A percentile compares a stretch with the other conserved stretches of the same genome.
phyloP scores from a whole-genome alignment of 176 grass and related monocot genomes.

The Raddia guianensis region DNA sequence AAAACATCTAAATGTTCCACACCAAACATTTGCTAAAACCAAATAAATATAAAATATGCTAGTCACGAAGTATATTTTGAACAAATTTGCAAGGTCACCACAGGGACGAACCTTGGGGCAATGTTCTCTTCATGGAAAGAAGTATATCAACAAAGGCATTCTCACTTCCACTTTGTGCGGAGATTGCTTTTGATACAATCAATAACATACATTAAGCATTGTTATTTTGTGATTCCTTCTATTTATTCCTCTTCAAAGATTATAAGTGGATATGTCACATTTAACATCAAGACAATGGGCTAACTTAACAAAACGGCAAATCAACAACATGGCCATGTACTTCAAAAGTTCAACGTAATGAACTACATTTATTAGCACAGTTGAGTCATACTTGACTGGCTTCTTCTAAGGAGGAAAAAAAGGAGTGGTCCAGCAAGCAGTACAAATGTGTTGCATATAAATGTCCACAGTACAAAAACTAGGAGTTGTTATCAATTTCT shows the following conservation, averaged over 20 bases:
- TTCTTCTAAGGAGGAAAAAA: background rate
- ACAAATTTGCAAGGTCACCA: background rate
- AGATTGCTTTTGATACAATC: conserved; percentile 1
- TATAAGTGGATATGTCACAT: conserved; percentile 4
- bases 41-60: background rate
- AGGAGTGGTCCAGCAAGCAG: conserved; percentile 30
- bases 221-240: background rate
- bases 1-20: conserved; percentile 13
- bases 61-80: background rate
- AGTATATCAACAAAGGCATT: background rate
- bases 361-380: conserved; percentile 29
- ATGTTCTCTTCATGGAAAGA: background rate
- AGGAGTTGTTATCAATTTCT: background rate
- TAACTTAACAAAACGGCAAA: conserved; percentile 19
- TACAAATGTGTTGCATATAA: conserved; percentile 44
- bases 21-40: background rate
- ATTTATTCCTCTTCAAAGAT: background rate
- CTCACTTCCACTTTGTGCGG: background rate
- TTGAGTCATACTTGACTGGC: background rate
- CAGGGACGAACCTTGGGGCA: background rate
- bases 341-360: conserved; percentile 18
- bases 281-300: conserved; percentile 20
- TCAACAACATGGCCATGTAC: conserved; percentile 14
- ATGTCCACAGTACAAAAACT: conserved; percentile 21
- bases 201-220: background rate